Base-by-base conservation (phyloP, 805 yeast genomes). In the Ogataea nakhonphanomensis region DNA sequence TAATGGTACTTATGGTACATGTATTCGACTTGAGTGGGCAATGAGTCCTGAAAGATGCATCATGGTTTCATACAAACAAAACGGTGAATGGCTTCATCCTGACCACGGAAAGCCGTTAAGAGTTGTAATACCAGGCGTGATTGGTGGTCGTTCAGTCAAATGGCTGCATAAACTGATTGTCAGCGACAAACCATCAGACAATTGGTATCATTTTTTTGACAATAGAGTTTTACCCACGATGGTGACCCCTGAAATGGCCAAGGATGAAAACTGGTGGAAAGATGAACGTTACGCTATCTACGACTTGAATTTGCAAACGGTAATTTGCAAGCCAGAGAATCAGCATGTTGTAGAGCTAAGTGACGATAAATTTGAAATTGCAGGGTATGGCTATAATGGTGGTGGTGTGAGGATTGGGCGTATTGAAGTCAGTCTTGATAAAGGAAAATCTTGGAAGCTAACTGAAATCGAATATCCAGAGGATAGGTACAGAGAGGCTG, bases 91-190 rank as follows among this genome's bases (percentile, higher is more conserved):
- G 21, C 43, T 64, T n/a, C 36, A 54, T 4, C 67, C 66, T 2
- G 69, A 64, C 40, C 69, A 64, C 40, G 66, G 67, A 2, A 54
- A 47, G 21, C 69, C 69, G 2, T 40, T 64, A 11, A 50, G 69
- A 30, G 64, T 58, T 7, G 50, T 64, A 4, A 55, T 64, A 2
- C 68, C 68, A 3, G 68, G 68, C n/a, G 59, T 62, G 21, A 61
- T 64, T 50, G 69, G 69, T 23, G 69, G 69, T 3, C 48, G 68
- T 14, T 58, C 65, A n/a, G 69, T 64, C 26, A 64, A 64, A 40
- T 64, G 68, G 68, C 43, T 64, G 13, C 57, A 50, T 30, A 50
- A 46, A 33, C 42, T 64, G 9, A 35, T 58, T 11, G 44, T 64
- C 14, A 48, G 62, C 10, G 65, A 61, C 17, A 35, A 21, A 9